phyloP scores from a whole-genome alignment of 73 alveolate genomes.

The Blepharisma stoltei region DNA sequence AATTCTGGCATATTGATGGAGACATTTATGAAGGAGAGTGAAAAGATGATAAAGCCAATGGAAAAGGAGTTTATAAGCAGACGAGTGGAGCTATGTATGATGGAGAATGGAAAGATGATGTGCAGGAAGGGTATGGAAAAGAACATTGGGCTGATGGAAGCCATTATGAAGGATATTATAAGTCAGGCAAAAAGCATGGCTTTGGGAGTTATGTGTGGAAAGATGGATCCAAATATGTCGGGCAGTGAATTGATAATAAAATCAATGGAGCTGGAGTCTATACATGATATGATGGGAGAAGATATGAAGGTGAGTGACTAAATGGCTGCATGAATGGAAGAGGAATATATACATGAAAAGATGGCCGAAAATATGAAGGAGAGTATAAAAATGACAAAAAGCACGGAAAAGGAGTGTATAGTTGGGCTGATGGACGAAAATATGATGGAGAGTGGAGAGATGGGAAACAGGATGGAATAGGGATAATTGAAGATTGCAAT shows the following conservation, averaged over 20 bases:
- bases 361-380: constrained; percentile 78
- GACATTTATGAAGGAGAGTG: constrained; percentile 57
- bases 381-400: constrained; percentile 72
- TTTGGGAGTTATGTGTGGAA: constrained; percentile 49
- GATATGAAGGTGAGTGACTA: constrained; percentile 64
- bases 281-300: constrained; percentile 42
- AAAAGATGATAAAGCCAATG: constrained; percentile 47
- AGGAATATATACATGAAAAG: constrained; percentile 52
- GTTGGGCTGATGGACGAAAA: constrained; percentile 70
- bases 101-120: constrained; percentile 54
- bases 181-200: constrained; percentile 79
- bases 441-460: constrained; percentile 77
- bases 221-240: constrained; percentile 29
- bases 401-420: constrained; percentile 77
- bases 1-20: constrained; percentile 52
- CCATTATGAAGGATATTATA: constrained; percentile 57
- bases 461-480: constrained; percentile 67
- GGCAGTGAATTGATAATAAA: constrained; percentile 18
- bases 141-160: constrained; percentile 50
- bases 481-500: constrained; percentile 56
- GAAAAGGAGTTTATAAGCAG: constrained; percentile 45
- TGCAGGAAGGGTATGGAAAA: constrained; percentile 52
- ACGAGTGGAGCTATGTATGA: constrained; percentile 49
- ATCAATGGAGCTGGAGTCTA: constrained; percentile 31
- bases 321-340: constrained; percentile 59